phyloP scores from a whole-genome alignment of 1,284 basidiomycete genomes.

The Bondarzewia mesenterica region DNA sequence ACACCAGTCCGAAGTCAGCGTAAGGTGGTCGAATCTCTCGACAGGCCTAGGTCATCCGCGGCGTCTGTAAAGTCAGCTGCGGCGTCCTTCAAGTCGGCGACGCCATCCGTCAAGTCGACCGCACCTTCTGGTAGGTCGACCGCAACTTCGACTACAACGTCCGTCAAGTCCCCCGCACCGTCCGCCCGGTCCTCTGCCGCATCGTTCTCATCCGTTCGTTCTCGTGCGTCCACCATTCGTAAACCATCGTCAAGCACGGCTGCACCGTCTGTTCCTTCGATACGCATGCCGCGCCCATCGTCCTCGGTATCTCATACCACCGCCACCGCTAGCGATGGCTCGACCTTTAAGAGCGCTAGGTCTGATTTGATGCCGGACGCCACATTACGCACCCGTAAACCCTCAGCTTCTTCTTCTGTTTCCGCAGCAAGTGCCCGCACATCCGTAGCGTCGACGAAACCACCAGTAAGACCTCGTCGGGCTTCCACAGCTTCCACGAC shows the following conservation, averaged over 20 bases:
- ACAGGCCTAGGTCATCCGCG: conserved; percentile 11
- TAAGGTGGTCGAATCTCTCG: conserved; percentile 10
- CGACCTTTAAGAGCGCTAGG: conserved; percentile 50
- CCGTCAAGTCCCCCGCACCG: conserved; percentile 3
- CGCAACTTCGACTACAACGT: background rate
- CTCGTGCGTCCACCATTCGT: conserved; percentile 32
- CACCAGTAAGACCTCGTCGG: conserved; percentile 31
- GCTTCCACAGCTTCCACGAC: conserved; percentile 32
- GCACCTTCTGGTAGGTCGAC: background rate
- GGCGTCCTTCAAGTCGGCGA: conserved; percentile 11
- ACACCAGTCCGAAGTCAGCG: conserved; percentile 6
- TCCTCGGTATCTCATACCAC: conserved; percentile 35
- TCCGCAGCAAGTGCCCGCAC: conserved; percentile 13
- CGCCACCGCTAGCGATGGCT: conserved; percentile 38
- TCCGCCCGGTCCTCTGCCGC: conserved; percentile 12
- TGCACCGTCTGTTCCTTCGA: conserved; percentile 10
- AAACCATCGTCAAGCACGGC: conserved; percentile 15
- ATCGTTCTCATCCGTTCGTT: conserved; percentile 23
- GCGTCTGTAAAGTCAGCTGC: conserved; percentile 12
- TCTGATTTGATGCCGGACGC: conserved; percentile 23
- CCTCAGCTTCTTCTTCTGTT: conserved; percentile 13
- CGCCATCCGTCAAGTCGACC: conserved; percentile 7
- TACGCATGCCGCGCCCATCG: conserved; percentile 25
- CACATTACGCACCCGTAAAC: conserved; percentile 5
- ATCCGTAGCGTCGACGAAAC: conserved; percentile 21